Conservation (phyloP, 140 eudicot genomes). For the Cichorium intybus region DNA sequence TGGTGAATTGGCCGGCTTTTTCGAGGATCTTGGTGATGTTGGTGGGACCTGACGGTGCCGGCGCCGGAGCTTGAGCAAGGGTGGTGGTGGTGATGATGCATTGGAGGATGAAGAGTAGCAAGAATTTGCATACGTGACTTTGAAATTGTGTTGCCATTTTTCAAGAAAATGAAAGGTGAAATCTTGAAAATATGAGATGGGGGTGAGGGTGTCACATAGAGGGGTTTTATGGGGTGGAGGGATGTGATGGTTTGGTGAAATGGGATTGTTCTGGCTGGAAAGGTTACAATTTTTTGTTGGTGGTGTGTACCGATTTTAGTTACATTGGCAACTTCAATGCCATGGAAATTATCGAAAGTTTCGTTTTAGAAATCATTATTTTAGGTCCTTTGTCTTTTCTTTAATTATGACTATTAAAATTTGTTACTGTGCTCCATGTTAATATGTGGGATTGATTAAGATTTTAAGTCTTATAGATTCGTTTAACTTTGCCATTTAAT, state of each 20-base stretch:
- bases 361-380: not conserved
- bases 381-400: not conserved
- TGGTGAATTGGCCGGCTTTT: constrained; percentile 82
- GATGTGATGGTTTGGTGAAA: constrained; percentile 30
- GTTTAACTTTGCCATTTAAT: too few species aligned
- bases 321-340: constrained; percentile 20
- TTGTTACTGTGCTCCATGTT: not conserved
- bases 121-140: not conserved
- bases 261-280: constrained; percentile 23
- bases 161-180: constrained; percentile 15
- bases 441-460: not conserved
- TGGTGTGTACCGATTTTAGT: constrained; percentile 29
- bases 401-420: not conserved
- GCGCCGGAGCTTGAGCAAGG: constrained; percentile 51
- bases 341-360: not conserved
- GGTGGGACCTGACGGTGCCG: constrained; percentile 78
- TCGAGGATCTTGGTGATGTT: constrained; percentile 73
- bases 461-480: too few species aligned
- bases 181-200: constrained; percentile 25
- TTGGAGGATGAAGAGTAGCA: constrained; percentile 26
- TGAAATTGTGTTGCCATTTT: constrained; percentile 16
- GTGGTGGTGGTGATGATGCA: constrained; percentile 42
- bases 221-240: constrained; percentile 31
- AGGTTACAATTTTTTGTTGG: constrained; percentile 18
- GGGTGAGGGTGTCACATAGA: constrained; percentile 8